These are phyloP conservation scores for Pythium graminicola DNA, from an alignment of 352 stramenopile species.

Conservation along the genomic window DNA sequence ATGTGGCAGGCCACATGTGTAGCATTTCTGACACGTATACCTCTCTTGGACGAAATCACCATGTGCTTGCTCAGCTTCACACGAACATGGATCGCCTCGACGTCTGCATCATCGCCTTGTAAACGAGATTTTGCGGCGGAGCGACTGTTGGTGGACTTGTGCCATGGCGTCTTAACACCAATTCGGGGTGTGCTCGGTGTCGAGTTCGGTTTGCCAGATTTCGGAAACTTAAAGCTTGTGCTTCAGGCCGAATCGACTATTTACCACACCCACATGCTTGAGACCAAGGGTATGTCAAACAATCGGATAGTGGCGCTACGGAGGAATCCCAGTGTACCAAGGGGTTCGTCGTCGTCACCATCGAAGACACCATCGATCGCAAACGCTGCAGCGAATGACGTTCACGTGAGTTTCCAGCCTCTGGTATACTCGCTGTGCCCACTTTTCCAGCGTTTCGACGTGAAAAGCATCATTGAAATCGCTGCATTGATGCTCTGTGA, in stretches of 20 bases:
- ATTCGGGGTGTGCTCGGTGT: constrained; percentile 66
- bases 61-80: constrained; percentile 51
- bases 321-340: constrained; percentile 3
- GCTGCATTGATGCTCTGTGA: constrained; percentile 65
- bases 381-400: constrained; percentile 23
- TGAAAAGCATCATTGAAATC: constrained; percentile 67
- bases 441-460: constrained; percentile 69
- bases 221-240: constrained; percentile 32
- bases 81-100: constrained; percentile 36
- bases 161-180: constrained; percentile 46
- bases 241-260: constrained; percentile 55
- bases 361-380: constrained; percentile 38
- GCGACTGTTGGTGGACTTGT: constrained; percentile 43
- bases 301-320: constrained; percentile 1
- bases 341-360: constrained; percentile 27
- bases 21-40: constrained; percentile 62
- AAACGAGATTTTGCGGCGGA: constrained; percentile 17
- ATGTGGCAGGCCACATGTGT: constrained; percentile 67
- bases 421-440: constrained; percentile 60
- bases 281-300: not conserved
- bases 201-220: constrained; percentile 33
- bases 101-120: not conserved
- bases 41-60: constrained; percentile 47
- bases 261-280: constrained; percentile 20
- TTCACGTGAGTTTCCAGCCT: constrained; percentile 35